Base-by-base conservation (phyloP, 2,329 filamentous ascomycete genomes). In the Alternaria sp. region DNA sequence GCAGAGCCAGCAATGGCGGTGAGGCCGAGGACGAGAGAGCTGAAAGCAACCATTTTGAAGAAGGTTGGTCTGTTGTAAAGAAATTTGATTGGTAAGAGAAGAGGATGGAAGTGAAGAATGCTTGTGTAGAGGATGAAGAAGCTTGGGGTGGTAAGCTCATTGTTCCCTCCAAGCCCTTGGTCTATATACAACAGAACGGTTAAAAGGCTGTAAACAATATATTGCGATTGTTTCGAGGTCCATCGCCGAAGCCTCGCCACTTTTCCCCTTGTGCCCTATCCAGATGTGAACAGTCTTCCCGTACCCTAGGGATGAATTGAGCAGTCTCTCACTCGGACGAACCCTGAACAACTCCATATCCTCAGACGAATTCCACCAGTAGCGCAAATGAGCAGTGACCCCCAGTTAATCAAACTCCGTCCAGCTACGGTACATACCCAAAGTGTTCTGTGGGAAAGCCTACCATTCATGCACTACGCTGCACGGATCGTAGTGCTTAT, bases 21-120 rank as follows among this genome's bases (percentile, higher is more conserved):
- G 17, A 71, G 56, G 29, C 63, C 67, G 41, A 72, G 44, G 24
- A 62, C 52, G 46, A 74, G 55, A 49, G 60, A 57, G 48, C 60
- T 66, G 55, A 72, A 67, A 21, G 67, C 66, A 63, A 73, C 69
- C 71, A 74, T 74, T 41, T 57, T 56, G 50, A 46, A 44, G 49
- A 34, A 45, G 44, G 45, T 41, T 28, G 23, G 34, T 54, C 56
- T 23, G 28, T 46, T 33, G 28, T 23, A 33, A 46, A 46, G 42
- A 46, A 46, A 17, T 29, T 46, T 24, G 21, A 34, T 34, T 53
- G 34, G 11, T 49, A 21, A 26, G 36, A 41, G 36, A 55, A 51
- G 33, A 45, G 49, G 52, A 41, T 45, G 44, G 48, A 52, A 46
- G 50, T 53, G 50, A 46, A 54, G 29, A 31, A 23, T 48, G 31